Conservation (phyloP, 768 basidiomycete species). For the Xerocomellus dryophilus region DNA sequence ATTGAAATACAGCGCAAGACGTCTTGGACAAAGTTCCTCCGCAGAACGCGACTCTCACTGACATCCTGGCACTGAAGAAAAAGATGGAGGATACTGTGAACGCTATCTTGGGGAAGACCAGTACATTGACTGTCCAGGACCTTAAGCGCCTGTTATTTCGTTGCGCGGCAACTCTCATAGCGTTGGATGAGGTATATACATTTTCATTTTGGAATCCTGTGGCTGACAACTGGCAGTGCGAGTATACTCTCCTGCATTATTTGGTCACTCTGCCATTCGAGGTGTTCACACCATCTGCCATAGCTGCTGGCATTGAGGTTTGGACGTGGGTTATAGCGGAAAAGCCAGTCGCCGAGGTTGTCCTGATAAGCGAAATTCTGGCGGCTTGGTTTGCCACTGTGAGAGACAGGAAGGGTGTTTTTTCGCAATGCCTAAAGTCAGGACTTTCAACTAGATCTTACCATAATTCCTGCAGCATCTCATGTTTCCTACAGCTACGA, state of each 20-base stretch:
- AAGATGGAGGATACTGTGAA: conserved; percentile 65
- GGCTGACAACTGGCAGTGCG: conserved; percentile 53
- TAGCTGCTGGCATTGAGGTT: conserved; percentile 85
- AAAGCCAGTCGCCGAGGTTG: conserved; percentile 76
- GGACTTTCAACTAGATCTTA: conserved; percentile 26
- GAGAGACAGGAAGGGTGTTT: conserved; percentile 73
- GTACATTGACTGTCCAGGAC: conserved; percentile 74
- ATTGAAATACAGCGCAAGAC: conserved; percentile 43
- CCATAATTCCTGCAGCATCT: neutral
- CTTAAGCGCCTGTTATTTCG: conserved; percentile 83
- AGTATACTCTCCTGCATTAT: conserved; percentile 82
- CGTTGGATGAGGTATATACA: conserved; percentile 52
- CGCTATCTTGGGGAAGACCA: conserved; percentile 69
- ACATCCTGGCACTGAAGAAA: conserved; percentile 62
- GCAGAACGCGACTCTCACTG: conserved; percentile 52
- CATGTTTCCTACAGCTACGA: conserved; percentile 55
- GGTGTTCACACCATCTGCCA: conserved; percentile 80
- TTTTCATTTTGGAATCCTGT: neutral
- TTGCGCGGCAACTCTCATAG: conserved; percentile 78
- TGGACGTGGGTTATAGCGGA: conserved; percentile 97
- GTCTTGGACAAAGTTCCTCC: conserved; percentile 63
- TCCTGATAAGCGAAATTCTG: conserved; percentile 80
- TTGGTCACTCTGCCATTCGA: conserved; percentile 87
- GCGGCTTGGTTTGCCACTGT: conserved; percentile 87
- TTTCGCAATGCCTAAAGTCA: conserved; percentile 78